A percentile compares a stretch with the other conserved stretches of the same genome.
Conservation (phyloP, 768 basidiomycete species). For the Termitomyces sp. region DNA sequence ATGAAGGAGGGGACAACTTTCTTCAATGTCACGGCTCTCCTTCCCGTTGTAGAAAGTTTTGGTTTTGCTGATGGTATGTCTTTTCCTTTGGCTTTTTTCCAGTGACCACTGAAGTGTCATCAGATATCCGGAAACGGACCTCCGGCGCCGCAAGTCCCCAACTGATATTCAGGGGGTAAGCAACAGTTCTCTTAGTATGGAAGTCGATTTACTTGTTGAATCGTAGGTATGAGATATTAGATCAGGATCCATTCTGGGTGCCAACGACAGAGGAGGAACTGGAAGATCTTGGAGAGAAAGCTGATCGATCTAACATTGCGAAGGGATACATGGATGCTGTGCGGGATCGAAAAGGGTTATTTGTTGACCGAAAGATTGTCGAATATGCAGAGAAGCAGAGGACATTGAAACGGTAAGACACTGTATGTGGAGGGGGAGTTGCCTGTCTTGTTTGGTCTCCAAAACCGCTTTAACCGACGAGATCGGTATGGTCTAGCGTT, state of each 20-base stretch:
- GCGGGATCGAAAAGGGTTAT: conserved; percentile 90
- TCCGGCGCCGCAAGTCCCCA: conserved; percentile 98
- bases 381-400: conserved; percentile 97
- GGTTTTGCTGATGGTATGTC: conserved; percentile 90
- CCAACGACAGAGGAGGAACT: conserved; percentile 95
- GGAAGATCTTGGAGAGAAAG: conserved; percentile 95
- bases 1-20: conserved; percentile 98
- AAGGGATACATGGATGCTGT: conserved; percentile 90
- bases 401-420: conserved; percentile 60
- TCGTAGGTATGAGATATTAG: conserved; percentile 82
- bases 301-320: conserved; percentile 90
- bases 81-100: not conserved
- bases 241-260: conserved; percentile 96
- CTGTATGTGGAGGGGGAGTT: not conserved
- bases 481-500: not conserved
- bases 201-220: conserved; percentile 11
- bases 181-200: not conserved
- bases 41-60: conserved; percentile 97
- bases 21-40: conserved; percentile 84
- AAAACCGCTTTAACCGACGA: not conserved
- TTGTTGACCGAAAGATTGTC: conserved; percentile 91
- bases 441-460: not conserved
- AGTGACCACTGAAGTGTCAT: conserved; percentile 7
- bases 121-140: conserved; percentile 93
- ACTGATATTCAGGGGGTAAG: conserved; percentile 91